Evolutionary conservation across 2,329 filamentous ascomycete species (phyloP).

Genomic region (Epichloe amarillans): DNA sequence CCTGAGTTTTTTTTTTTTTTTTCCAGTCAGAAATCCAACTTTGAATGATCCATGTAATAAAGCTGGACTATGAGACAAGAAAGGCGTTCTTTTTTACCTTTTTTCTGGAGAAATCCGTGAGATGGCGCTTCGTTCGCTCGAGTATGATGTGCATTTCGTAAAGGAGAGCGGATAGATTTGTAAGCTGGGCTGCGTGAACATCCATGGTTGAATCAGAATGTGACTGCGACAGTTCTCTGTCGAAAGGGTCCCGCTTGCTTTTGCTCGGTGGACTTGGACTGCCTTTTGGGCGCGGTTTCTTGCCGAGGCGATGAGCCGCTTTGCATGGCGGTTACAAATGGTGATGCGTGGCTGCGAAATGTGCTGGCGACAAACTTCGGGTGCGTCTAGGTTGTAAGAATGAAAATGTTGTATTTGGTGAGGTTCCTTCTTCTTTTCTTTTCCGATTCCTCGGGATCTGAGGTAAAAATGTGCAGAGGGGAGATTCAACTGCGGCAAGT

Average conservation of each 20-base stretch:
- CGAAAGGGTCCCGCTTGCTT: no score
- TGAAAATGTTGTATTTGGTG: no score
- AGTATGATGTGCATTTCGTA: background rate
- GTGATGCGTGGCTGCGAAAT: background rate
- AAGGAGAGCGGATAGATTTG: background rate
- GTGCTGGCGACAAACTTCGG: background rate
- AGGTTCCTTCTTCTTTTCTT: background rate
- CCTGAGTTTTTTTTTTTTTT: background rate
- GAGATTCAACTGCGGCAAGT: no score
- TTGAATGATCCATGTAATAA: no score
- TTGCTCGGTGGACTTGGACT: no score
- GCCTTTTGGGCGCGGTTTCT: no score
- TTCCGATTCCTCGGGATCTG: no score
- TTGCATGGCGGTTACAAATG: background rate
- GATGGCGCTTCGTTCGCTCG: background rate
- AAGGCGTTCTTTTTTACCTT: background rate
- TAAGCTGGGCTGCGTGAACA: background rate
- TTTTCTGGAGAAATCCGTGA: background rate
- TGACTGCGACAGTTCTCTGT: background rate
- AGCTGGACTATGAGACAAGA: no score
- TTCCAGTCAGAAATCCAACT: background rate
- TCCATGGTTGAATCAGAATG: background rate
- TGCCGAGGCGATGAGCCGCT: background rate
- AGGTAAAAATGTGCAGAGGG: no score
- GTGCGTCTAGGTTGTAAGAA: background rate